These are phyloP conservation scores for Parachaetomium inaequale DNA, from an alignment of 495 filamentous ascomycete genomes.

Conservation along the genomic window DNA sequence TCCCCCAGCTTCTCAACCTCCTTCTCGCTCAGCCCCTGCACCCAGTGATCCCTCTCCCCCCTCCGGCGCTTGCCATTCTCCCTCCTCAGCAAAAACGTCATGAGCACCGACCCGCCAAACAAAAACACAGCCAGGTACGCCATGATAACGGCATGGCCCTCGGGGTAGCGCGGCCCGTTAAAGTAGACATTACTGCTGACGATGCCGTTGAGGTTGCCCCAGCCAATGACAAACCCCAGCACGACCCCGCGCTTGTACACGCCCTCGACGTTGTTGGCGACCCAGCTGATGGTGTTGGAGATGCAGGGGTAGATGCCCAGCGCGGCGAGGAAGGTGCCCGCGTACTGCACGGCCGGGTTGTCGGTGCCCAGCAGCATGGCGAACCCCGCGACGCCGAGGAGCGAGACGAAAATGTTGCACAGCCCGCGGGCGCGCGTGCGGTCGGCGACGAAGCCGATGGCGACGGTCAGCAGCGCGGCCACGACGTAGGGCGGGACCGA, in stretches of 20 bases:
- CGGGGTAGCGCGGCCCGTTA: conserved; percentile 42
- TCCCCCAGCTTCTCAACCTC: conserved; percentile 69
- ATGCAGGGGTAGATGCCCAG: conserved; percentile 90
- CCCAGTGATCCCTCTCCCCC: conserved; percentile 68
- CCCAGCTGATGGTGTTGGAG: conserved; percentile 88
- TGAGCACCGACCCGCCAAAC: conserved; percentile 54
- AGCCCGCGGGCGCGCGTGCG: conserved; percentile 72
- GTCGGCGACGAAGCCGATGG: conserved; percentile 75
- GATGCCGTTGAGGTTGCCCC: conserved; percentile 90
- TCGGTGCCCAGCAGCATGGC: conserved; percentile 65
- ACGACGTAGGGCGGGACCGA: conserved; percentile 86
- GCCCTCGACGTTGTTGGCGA: conserved; percentile 85
- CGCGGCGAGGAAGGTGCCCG: conserved; percentile 79
- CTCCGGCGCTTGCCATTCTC: conserved; percentile 60
- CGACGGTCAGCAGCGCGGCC: conserved; percentile 72
- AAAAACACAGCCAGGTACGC: conserved; percentile 49
- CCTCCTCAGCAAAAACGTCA: conserved; percentile 58
- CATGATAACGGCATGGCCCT: conserved; percentile 48
- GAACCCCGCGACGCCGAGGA: conserved; percentile 76
- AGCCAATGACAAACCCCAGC: conserved; percentile 82
- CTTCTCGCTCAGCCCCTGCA: conserved; percentile 54
- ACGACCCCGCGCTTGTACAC: conserved; percentile 89
- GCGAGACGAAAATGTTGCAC: conserved; percentile 70
- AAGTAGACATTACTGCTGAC: conserved; percentile 70
- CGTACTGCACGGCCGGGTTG: conserved; percentile 66